Evolutionary conservation across 257 asterid species (phyloP), one percentile per base, ranked within the genome.

Genomic region (Solanum raphanifolium): DNA sequence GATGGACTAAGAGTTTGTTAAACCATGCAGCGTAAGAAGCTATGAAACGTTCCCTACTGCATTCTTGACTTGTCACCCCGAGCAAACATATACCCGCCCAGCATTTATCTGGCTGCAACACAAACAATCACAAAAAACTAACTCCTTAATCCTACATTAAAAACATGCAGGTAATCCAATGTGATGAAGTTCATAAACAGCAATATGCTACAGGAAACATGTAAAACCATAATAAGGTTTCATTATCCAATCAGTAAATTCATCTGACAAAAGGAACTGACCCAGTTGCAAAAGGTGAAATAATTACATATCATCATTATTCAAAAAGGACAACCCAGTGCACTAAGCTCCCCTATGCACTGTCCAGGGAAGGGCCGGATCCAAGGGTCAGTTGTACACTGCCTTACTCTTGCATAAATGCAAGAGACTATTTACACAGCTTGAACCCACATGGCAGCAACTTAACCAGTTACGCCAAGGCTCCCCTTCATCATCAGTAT

Each of bases 51-150:
- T 95, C 98, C 25, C 94, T 83, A 89, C 94, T 92, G 93, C 98
- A 97, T 88, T 95, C 98, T 88, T 95, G 98, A 87, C 93, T 87
- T 79, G 98, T 95, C 92, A 97, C 91, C 85, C 98, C 99, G 29
- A 97, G 95, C 97, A 97, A 92, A 90, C 96, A 95, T 88, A 95
- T 91, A 83, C 98, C 99, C 34, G 96, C 98, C 98, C 96, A 95
- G 86, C 94, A 87, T 90, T 95, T 97, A 89, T 95, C 98, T 89
- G 98, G 95, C 99, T 97, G 91, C 74, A 92, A 75, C 88, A 71
- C 90, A 82, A 52, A 52, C 71, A 82, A 81, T 48, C 71, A 52
- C 86, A 52, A 82, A 48, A 82, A 20, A 48, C 2, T 2, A 82
- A 52, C 86, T 48, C 86, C 84, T 20, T 48, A 48, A 11, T 82